Percentiles rank a stretch among this genome's conserved stretches.
These are phyloP conservation scores for Coelastrella sp. DNA, from an alignment of 139 green algal species.

Conservation along the genomic window DNA sequence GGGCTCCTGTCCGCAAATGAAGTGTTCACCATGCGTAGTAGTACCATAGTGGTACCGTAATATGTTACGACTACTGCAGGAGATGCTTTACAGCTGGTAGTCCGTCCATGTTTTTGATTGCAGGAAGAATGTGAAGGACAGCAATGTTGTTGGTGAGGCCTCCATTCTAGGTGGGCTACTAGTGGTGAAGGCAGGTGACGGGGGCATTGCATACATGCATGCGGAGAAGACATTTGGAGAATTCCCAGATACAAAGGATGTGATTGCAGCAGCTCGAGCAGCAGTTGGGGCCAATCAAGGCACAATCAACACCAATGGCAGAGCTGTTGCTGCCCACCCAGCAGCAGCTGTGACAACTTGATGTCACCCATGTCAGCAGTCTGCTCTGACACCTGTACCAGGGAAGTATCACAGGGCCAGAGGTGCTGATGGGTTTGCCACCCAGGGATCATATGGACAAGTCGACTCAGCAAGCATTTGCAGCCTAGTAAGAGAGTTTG, in stretches of 20 bases:
- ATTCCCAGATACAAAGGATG: constrained; percentile 25
- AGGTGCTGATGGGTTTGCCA: no score
- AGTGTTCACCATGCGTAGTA: no score
- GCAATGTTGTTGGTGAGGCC: constrained; percentile 46
- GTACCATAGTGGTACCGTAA: neutral
- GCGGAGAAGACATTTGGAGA: constrained; percentile 47
- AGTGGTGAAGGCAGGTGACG: constrained; percentile 24
- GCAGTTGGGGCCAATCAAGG: neutral
- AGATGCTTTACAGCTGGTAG: neutral
- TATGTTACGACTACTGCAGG: neutral
- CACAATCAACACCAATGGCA: neutral
- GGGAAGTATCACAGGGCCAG: no score
- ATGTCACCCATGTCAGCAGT: neutral
- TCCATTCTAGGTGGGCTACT: constrained; percentile 46
- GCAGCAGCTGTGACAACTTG: neutral
- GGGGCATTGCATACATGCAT: constrained; percentile 37
- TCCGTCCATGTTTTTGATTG: neutral
- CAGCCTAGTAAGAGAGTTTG: no score
- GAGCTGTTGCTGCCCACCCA: neutral
- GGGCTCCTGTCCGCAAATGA: no score
- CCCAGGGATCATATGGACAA: no score
- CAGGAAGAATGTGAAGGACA: constrained; percentile 36
- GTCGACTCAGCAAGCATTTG: no score
- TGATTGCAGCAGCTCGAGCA: constrained; percentile 37
- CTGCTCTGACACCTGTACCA: no score